Base-by-base conservation (phyloP, 352 stramenopile species). In the Phytophthora citrophthora region DNA sequence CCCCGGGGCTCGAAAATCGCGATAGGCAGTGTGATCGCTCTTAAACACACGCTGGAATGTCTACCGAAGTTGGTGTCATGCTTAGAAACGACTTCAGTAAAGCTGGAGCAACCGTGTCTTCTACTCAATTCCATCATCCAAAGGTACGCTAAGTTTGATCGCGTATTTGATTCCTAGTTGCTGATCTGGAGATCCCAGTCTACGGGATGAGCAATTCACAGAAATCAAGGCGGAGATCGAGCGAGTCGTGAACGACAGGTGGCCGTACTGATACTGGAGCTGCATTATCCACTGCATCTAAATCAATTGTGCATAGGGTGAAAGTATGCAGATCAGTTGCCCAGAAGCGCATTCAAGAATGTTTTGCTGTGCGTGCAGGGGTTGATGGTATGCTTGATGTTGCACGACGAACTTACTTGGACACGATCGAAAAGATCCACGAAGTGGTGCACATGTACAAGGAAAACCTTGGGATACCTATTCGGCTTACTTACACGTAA, bases 331-430 rank as follows among this genome's bases (percentile, higher is more conserved):
- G 77, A 20, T 92, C 83, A 29, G 76, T 77, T 47, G 82, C 83
- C 10, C 83, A 94, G 61, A 94, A 92, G 54, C 79, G 87, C 32
- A 94, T 95, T 58, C 85, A 95, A 71, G 88, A 93, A 39, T 92
- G 83, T 48, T 94, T 96, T 66, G 86, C 88, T 26, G 73, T 96
- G 11, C 63, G 85, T 54, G 79, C 84, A 18, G 88, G 88, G 9
- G 90, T 96, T 24, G 86, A 96, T 34, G 86, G 85, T 3, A 94
- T 94, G 85, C 81, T 96, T 8, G 88, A 96, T 53, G 83, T 96
- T 9, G 87, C 86, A 26, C 68, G 88, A 46, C 67, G 85, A 61
- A 89, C 85, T 5, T 95, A 95, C 27, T 67, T 96, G 15, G 83
- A 93, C 58, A 91, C 83, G 1, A 93, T 94, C 32, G 83, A 95